Conservation (phyloP, 2,329 filamentous ascomycete species). For the Daldinia sp. region DNA sequence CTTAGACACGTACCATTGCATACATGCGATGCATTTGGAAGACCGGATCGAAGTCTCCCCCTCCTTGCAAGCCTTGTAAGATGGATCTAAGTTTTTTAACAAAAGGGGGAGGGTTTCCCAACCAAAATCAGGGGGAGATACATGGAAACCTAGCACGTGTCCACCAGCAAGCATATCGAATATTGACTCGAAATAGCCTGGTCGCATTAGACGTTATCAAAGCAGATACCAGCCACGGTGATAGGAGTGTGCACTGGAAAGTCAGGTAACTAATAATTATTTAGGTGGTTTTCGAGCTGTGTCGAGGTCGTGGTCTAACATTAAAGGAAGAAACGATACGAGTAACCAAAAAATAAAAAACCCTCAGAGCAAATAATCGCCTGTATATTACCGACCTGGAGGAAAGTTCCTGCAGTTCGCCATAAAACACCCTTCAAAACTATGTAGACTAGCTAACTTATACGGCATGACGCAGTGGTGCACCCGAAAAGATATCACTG, state of each 20-base stretch:
- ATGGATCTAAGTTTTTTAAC: conserved; percentile 7
- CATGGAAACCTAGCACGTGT: conserved; percentile 3
- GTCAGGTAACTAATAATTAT: background rate
- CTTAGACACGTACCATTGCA: conserved; percentile 52
- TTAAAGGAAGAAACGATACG: background rate
- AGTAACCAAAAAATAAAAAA: background rate
- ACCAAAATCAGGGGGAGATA: conserved; percentile 1
- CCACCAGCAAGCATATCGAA: background rate
- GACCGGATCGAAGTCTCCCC: conserved; percentile 43
- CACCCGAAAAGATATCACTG: conserved; percentile 24
- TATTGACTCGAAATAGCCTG: background rate
- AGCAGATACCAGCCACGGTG: background rate
- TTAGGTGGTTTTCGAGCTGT: background rate
- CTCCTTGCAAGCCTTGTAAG: conserved; percentile 22
- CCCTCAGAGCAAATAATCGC: conserved; percentile 14
- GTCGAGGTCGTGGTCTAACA: background rate
- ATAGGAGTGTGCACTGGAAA: background rate
- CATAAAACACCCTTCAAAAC: conserved; percentile 35
- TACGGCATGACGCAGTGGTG: conserved; percentile 28
- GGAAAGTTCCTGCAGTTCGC: conserved; percentile 48
- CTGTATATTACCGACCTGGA: conserved; percentile 48
- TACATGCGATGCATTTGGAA: conserved; percentile 43
- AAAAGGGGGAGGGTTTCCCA: conserved; percentile 9
- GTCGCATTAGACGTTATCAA: background rate
- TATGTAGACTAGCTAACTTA: conserved; percentile 11